Percentiles rank a stretch among this genome's conserved stretches.
These are phyloP conservation scores for Vitis hybrid DNA, from an alignment of 177 flowering plant species.

Conservation along the genomic window DNA sequence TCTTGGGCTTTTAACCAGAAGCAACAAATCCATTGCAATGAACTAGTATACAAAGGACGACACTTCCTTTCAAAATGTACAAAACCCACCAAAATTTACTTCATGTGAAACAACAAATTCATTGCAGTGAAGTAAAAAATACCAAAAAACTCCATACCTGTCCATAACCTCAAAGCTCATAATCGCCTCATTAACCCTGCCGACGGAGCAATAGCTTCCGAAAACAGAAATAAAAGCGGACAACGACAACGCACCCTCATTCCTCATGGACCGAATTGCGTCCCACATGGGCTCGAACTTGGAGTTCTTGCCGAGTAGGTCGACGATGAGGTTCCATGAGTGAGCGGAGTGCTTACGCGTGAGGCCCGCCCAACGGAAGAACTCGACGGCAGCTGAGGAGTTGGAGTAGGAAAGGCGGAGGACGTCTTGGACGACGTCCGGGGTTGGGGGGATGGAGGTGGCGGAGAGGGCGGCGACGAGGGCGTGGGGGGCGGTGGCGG, in stretches of 20 bases:
- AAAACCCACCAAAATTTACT: too few species aligned
- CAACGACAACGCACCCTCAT: constrained; percentile 46
- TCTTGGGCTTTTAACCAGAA: too few species aligned
- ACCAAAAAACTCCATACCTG: constrained; percentile 35
- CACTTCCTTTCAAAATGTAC: too few species aligned
- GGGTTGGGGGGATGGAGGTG: constrained; percentile 32
- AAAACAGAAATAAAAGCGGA: constrained; percentile 66
- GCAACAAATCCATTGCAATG: too few species aligned
- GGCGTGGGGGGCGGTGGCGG: constrained; percentile 26
- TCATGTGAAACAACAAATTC: too few species aligned
- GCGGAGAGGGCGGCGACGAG: constrained; percentile 43
- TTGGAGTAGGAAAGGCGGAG: constrained; percentile 48
- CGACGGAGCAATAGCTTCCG: constrained; percentile 56
- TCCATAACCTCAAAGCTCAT: constrained; percentile 77
- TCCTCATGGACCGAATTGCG: constrained; percentile 70
- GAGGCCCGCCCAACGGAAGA: constrained; percentile 68
- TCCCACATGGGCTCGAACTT: constrained; percentile 83
- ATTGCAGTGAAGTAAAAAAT: too few species aligned
- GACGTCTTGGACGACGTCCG: constrained; percentile 53
- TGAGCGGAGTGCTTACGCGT: constrained; percentile 27
- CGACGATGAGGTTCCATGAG: constrained; percentile 80
- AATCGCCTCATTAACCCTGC: constrained; percentile 53
- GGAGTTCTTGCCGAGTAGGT: constrained; percentile 65
- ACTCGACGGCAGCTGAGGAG: constrained; percentile 59
- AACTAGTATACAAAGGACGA: too few species aligned